A percentile compares a stretch with the other conserved stretches of the same genome.
Conservation (phyloP, 495 filamentous ascomycete species). For the Annulohypoxylon maeteangense region DNA sequence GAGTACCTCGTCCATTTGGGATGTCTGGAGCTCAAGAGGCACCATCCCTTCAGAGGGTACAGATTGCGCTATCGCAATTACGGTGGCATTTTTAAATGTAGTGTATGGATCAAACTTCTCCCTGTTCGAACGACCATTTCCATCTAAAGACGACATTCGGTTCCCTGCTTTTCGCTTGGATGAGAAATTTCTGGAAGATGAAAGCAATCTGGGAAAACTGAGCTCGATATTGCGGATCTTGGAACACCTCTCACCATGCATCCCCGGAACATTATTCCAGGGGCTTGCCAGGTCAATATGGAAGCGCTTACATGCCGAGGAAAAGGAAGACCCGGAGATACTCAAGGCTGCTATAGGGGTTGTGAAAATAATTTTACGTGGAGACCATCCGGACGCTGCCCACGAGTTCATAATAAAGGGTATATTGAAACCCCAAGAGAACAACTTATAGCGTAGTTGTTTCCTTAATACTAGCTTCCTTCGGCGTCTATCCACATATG, state of each 20-base stretch:
- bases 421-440: slow-evolving; percentile 49
- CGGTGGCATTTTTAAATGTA: slow-evolving; percentile 21
- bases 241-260: neutral
- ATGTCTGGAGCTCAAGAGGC: neutral
- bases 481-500: slow-evolving; percentile 38
- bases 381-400: slow-evolving; percentile 36
- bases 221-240: slow-evolving; percentile 1
- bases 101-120: slow-evolving; percentile 18
- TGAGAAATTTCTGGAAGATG: slow-evolving; percentile 39
- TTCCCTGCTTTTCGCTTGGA: slow-evolving; percentile 42
- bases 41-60: neutral
- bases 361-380: slow-evolving; percentile 12
- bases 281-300: slow-evolving; percentile 3
- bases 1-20: neutral
- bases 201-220: neutral
- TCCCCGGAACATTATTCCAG: neutral
- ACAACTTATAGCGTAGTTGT: slow-evolving; percentile 53
- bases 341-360: slow-evolving; percentile 8
- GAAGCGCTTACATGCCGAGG: neutral
- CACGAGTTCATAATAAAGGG: slow-evolving; percentile 43
- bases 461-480: slow-evolving; percentile 45
- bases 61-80: slow-evolving; percentile 15
- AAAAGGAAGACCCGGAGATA: neutral
- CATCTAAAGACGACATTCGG: slow-evolving; percentile 23
- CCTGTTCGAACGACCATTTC: slow-evolving; percentile 36